Evolutionary conservation across 306 rosid genomes (phyloP).

Genomic region (Acacia melanoxylon): DNA sequence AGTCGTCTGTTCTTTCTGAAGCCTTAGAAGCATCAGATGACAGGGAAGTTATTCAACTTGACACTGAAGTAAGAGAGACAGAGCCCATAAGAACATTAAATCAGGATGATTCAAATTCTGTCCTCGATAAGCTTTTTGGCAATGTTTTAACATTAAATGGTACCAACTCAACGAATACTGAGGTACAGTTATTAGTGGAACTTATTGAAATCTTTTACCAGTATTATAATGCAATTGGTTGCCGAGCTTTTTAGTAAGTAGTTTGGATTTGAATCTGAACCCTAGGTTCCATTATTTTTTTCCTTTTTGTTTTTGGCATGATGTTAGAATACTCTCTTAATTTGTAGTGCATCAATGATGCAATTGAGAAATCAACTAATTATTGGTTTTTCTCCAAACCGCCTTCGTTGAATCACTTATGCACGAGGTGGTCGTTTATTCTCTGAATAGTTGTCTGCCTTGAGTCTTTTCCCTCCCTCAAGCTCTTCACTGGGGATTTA

Average conservation of each 20-base stretch:
- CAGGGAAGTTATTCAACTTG: slow-evolving; percentile 46
- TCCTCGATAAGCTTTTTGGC: slow-evolving; percentile 73
- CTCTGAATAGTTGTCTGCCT: not conserved
- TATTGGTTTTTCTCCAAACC: not conserved
- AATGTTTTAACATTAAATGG: slow-evolving; percentile 48
- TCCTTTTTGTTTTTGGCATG: not conserved
- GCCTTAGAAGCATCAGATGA: slow-evolving; percentile 59
- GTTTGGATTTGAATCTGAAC: not conserved
- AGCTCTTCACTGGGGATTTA: not conserved
- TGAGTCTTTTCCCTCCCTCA: not conserved
- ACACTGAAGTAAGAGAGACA: slow-evolving; percentile 53
- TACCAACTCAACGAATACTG: slow-evolving; percentile 51
- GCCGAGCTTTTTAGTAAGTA: not conserved
- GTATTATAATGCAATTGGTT: not conserved
- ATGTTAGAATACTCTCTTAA: not conserved
- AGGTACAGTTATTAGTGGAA: slow-evolving; percentile 54
- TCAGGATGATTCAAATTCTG: slow-evolving; percentile 59
- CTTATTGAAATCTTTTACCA: not conserved
- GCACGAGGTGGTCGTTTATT: not conserved
- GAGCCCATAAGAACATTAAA: slow-evolving; percentile 42
- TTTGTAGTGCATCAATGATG: not conserved
- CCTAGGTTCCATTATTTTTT: not conserved
- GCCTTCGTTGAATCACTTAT: not conserved
- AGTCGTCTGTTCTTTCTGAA: slow-evolving; percentile 49
- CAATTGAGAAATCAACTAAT: not conserved